Conservation (phyloP, 2,329 filamentous ascomycete genomes). For the Neofusicoccum cordaticola region DNA sequence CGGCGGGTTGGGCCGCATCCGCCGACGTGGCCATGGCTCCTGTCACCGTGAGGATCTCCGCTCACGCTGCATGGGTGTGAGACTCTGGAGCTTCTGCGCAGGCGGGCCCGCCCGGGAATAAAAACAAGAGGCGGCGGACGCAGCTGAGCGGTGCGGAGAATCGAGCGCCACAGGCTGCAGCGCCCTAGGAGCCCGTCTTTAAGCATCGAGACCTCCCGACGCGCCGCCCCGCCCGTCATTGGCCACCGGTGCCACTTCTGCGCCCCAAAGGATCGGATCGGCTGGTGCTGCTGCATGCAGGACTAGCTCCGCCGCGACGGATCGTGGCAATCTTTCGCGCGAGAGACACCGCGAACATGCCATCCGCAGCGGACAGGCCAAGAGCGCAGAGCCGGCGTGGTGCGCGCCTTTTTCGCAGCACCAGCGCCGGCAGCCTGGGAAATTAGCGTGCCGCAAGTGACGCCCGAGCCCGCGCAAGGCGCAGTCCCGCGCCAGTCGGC, state of each 20-base stretch:
- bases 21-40: conserved; percentile 12
- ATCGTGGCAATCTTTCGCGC: neutral
- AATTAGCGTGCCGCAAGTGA: neutral
- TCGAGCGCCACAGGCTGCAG: neutral
- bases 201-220: neutral
- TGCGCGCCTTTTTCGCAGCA: neutral
- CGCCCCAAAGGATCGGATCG: neutral
- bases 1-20: neutral
- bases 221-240: neutral
- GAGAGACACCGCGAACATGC: neutral
- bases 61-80: conserved; percentile 13
- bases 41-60: conserved; percentile 9
- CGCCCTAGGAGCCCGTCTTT: neutral
- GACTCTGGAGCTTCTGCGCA: neutral
- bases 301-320: neutral
- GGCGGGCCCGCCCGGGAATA: conserved; percentile 11
- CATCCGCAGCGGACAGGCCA: neutral
- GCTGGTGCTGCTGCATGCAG: neutral
- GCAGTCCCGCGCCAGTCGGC: neutral
- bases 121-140: neutral
- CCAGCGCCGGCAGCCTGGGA: neutral
- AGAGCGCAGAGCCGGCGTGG: neutral
- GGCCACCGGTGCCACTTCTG: neutral
- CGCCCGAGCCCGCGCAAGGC: too few relatives aligned
- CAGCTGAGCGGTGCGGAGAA: conserved; percentile 1